Base-by-base conservation (phyloP, 345 rosid genomes). In the Populus pruinosa region DNA sequence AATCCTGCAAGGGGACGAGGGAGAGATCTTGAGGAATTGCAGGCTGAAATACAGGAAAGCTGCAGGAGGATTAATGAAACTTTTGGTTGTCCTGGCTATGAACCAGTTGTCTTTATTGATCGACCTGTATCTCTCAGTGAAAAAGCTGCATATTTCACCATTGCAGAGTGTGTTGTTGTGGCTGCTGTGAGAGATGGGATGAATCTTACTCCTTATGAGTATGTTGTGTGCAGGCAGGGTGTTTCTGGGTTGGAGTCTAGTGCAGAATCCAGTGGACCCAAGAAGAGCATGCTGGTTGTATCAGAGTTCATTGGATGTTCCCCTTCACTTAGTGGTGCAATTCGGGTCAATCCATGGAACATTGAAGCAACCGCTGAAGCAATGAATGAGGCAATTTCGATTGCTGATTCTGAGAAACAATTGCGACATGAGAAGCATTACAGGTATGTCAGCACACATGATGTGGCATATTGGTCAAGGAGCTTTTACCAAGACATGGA, bases 351-450 rank as follows among this genome's bases (percentile, higher is more conserved):
- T 80, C 95, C 95, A 0, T 91, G 95, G 95, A 91, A 87, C 74
- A 81, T 85, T 31, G 92, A 89, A 78, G 74, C 95, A 72, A 89
- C 93, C 38, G 93, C 86, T 0, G 95, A 89, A 80, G 95, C 93
- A 75, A 87, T 91, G 93, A 86, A 90, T 59, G 93, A 91, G 83
- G 89, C 93, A 4, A 89, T 91, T 78, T 88, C 93, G 27, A 82
- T 87, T 92, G 71, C 74, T 23, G 89, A 86, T 80, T 68, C 84
- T 77, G 95, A 91, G 83, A 88, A 91, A 82, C 87, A 91, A 61
- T 76, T 91, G 87, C 90, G 99, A 29, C 99, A 95, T 79, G 99
- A 95, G 88, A 95, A 95, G 85, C 99, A 95, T 86, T 95, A 91
- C 71, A 88, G 86, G 83, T 91, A 91, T 77, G 91, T 91, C 29